Conservation (phyloP, 2,329 filamentous ascomycete species). For the Torrubiella hemipterigena region DNA sequence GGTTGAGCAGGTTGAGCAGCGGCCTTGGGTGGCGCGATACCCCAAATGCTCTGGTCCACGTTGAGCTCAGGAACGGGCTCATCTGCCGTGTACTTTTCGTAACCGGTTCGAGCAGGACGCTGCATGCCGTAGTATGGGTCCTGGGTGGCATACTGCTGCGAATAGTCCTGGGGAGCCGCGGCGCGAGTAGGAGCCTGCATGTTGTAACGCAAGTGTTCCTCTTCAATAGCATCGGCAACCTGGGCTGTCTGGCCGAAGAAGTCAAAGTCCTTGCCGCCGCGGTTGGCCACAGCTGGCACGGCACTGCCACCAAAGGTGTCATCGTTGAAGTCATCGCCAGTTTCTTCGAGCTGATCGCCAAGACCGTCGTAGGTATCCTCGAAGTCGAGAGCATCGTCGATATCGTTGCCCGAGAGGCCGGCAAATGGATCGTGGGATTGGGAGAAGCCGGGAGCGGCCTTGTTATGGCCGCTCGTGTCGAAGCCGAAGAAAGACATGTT, state of each 20-base stretch:
- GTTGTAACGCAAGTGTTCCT: conserved; percentile 78
- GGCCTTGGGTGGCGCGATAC: conserved; percentile 47
- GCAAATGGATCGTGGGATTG: conserved; percentile 79
- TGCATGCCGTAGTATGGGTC: conserved; percentile 20
- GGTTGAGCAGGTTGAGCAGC: conserved; percentile 14
- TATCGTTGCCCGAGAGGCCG: conserved; percentile 53
- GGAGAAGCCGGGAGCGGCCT: conserved; percentile 67
- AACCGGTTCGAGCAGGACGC: conserved; percentile 60
- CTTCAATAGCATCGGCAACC: conserved; percentile 73
- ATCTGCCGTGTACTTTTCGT: conserved; percentile 80
- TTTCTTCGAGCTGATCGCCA: conserved; percentile 81
- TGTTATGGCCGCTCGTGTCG: conserved; percentile 55
- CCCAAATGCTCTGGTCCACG: conserved; percentile 90
- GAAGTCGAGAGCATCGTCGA: conserved; percentile 57
- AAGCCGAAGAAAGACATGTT: conserved; percentile 90
- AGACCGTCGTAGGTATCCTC: conserved; percentile 96
- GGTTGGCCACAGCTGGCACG: conserved; percentile 26
- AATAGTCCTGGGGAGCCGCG: conserved; percentile 19
- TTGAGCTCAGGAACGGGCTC: conserved; percentile 82
- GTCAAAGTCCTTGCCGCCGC: conserved; percentile 86
- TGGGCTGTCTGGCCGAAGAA: conserved; percentile 90
- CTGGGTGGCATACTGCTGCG: conserved; percentile 23
- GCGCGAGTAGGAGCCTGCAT: conserved; percentile 52
- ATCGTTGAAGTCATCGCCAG: conserved; percentile 90
- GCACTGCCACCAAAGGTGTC: conserved; percentile 65